phyloP scores from a whole-genome alignment of 2,329 filamentous ascomycete genomes.

The Ascochyta koolunga region DNA sequence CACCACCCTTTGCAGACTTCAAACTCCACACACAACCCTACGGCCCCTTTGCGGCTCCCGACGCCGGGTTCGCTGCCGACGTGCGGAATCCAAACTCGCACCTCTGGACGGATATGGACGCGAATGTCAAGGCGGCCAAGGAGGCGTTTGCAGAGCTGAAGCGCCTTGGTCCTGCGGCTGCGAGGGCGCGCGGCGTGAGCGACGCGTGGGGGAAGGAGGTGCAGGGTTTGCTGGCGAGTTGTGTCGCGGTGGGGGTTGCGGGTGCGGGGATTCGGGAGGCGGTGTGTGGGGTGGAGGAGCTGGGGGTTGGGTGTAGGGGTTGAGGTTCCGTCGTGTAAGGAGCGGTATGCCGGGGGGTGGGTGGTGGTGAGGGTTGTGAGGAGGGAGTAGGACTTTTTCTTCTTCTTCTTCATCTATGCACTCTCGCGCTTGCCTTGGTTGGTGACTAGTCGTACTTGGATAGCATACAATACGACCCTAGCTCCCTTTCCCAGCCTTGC shows the following conservation, averaged over 20 bases:
- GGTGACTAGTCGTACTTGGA: too few relatives aligned
- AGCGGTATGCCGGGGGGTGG: constrained; percentile 55
- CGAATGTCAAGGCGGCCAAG: constrained; percentile 42
- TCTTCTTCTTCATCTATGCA: too few relatives aligned
- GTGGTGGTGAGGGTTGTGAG: constrained; percentile 50
- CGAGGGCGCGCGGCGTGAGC: constrained; percentile 46
- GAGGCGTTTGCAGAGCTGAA: constrained; percentile 45
- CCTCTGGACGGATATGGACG: constrained; percentile 38
- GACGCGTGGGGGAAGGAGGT: constrained; percentile 47
- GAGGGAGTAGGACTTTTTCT: not conserved
- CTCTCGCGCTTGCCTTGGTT: too few relatives aligned
- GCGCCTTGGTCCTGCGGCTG: constrained; percentile 41
- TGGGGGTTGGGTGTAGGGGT: constrained; percentile 35
- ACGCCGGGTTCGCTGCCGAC: constrained; percentile 8
- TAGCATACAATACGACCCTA: too few relatives aligned
- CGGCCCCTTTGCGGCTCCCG: constrained; percentile 30
- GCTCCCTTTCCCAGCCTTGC: too few relatives aligned
- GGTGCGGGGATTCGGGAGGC: constrained; percentile 32
- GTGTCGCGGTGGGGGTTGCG: constrained; percentile 41
- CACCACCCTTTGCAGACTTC: constrained; percentile 70
- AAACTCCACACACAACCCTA: constrained; percentile 42
- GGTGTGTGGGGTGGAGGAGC: not conserved
- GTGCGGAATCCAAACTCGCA: constrained; percentile 9
- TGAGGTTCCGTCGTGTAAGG: constrained; percentile 46
- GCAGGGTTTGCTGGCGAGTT: constrained; percentile 38